Percentiles rank a stretch among this genome's conserved stretches.
Evolutionary conservation across 192 early-diverging fungal species (phyloP).

Genomic region (Rhizophagus sp.): DNA sequence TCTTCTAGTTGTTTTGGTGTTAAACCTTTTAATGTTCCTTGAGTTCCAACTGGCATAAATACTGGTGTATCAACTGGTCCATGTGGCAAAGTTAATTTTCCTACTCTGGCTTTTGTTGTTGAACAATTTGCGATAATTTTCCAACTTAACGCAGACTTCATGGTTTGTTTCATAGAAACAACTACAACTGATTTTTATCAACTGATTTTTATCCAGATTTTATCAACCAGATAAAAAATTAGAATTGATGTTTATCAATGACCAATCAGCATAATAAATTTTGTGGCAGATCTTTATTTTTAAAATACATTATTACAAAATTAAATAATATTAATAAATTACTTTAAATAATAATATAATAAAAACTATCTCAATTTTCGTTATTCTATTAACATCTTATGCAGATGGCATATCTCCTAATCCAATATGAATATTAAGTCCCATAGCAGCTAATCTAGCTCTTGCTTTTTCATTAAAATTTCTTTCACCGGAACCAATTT

Average conservation of each 20-base stretch:
- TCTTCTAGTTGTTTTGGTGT: constrained; percentile 73
- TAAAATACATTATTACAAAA: too few relatives aligned
- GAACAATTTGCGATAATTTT: constrained; percentile 74
- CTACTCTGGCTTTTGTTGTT: constrained; percentile 78
- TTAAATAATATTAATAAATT: too few relatives aligned
- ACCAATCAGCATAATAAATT: background rate
- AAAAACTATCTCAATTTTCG: too few relatives aligned
- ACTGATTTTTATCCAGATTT: background rate
- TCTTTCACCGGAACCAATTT: constrained; percentile 27
- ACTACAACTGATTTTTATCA: too few relatives aligned
- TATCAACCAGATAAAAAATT: background rate
- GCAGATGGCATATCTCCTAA: background rate
- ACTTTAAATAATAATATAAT: too few relatives aligned
- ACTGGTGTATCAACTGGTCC: constrained; percentile 79
- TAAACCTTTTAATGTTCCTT: constrained; percentile 83
- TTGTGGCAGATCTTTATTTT: too few relatives aligned
- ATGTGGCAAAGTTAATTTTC: constrained; percentile 78
- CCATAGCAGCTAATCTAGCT: constrained; percentile 26
- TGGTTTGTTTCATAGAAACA: constrained; percentile 24
- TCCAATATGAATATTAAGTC: constrained; percentile 6
- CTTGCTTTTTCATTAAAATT: constrained; percentile 31
- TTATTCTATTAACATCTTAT: background rate
- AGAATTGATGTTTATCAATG: background rate
- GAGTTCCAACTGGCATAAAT: constrained; percentile 90
- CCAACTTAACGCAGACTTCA: constrained; percentile 74